Evolutionary conservation across 2,329 filamentous ascomycete genomes (phyloP).

Genomic region (Ceratocystis alfenasii): DNA sequence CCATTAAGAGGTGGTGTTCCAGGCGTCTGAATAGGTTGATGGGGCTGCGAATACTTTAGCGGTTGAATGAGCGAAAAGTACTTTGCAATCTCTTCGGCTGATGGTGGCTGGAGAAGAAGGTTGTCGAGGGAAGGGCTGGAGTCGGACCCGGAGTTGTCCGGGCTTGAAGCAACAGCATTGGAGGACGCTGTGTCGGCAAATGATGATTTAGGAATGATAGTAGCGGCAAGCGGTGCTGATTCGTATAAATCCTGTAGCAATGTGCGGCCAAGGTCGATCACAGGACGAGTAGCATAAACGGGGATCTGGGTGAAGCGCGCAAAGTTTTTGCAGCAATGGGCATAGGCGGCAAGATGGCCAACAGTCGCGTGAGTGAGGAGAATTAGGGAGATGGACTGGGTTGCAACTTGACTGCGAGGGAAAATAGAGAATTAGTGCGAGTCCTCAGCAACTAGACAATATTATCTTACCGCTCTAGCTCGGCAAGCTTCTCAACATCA

Average conservation of each 20-base stretch:
- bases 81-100: conserved; percentile 73
- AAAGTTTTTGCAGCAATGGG: conserved; percentile 94
- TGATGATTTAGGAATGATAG: conserved; percentile 61
- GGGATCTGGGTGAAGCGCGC: conserved; percentile 85
- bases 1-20: conserved; percentile 83
- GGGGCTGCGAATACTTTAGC: conserved; percentile 92
- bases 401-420: conserved; percentile 64
- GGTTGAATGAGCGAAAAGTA: conserved; percentile 88
- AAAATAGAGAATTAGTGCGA: background rate
- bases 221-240: conserved; percentile 77
- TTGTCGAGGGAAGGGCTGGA: conserved; percentile 40
- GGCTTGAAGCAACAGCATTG: conserved; percentile 22
- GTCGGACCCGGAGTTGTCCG: conserved; percentile 36
- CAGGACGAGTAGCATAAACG: conserved; percentile 84
- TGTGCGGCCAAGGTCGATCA: conserved; percentile 84
- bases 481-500: conserved; percentile 65
- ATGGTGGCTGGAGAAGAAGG: conserved; percentile 57
- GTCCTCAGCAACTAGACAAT: background rate
- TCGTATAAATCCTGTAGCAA: conserved; percentile 85
- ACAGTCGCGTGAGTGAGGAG: conserved; percentile 90
- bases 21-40: conserved; percentile 74
- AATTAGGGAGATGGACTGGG: conserved; percentile 63
- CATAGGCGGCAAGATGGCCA: conserved; percentile 83
- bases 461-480: conserved; percentile 66
- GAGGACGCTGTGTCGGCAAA: conserved; percentile 40